A percentile compares a stretch with the other conserved stretches of the same genome.
These are phyloP conservation scores for Cajanus cajan DNA, from an alignment of 306 rosid species.

Conservation along the genomic window DNA sequence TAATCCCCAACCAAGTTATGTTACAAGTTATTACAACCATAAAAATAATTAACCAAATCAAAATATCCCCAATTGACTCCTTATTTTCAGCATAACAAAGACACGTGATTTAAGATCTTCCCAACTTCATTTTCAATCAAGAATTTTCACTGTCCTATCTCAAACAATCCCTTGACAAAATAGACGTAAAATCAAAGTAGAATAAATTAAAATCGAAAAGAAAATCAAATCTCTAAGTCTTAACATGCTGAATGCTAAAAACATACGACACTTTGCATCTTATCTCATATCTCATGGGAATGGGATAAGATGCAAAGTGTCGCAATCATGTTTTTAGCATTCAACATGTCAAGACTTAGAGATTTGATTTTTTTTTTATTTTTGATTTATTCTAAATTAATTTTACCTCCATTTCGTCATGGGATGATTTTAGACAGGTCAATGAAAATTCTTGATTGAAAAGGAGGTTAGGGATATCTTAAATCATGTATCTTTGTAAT, in stretches of 20 bases:
- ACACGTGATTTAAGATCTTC: slow-evolving; percentile 30
- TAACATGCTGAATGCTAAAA: slow-evolving; percentile 36
- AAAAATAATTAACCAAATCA: slow-evolving; percentile 28
- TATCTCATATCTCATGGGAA: too few species aligned
- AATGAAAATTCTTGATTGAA: too few species aligned
- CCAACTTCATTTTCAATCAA: slow-evolving; percentile 25
- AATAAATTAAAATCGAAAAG: slow-evolving; percentile 36
- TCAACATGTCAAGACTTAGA: too few species aligned
- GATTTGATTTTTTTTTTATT: too few species aligned
- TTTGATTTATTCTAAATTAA: too few species aligned
- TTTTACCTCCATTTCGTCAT: too few species aligned
- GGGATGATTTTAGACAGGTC: too few species aligned
- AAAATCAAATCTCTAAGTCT: slow-evolving; percentile 34
- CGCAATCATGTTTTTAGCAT: too few species aligned
- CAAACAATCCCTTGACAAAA: slow-evolving; percentile 30
- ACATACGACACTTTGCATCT: slow-evolving; percentile 34
- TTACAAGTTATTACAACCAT: slow-evolving; percentile 28
- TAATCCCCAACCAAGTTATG: slow-evolving; percentile 30
- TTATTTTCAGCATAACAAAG: slow-evolving; percentile 30
- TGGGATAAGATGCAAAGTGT: too few species aligned
- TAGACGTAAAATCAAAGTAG: slow-evolving; percentile 30
- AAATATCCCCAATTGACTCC: slow-evolving; percentile 9
- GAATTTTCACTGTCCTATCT: slow-evolving; percentile 35
- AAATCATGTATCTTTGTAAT: too few species aligned
- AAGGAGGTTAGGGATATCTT: too few species aligned